Conservation (phyloP, 331 rosid genomes). For the Arachis monticola region DNA sequence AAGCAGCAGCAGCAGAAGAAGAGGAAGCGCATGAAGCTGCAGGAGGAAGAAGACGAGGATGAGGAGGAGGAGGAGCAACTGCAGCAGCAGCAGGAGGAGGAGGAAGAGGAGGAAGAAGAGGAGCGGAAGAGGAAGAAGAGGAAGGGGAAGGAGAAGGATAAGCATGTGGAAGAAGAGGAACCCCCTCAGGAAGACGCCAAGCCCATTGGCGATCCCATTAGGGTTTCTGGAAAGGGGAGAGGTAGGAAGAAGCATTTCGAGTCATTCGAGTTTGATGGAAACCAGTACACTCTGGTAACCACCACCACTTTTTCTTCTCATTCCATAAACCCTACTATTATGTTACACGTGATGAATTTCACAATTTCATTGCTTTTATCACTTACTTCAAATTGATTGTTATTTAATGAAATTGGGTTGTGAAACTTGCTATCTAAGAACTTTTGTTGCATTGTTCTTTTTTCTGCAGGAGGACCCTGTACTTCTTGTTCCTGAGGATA, state of each 20-base stretch:
- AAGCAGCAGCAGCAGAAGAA: conserved; percentile 41
- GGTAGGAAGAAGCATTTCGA: conserved; percentile 59
- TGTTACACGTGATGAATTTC: not conserved
- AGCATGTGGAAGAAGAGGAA: conserved; percentile 58
- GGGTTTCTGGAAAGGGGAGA: conserved; percentile 79
- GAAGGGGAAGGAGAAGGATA: conserved; percentile 29
- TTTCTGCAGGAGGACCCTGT: conserved; percentile 91
- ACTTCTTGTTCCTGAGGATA: conserved; percentile 76
- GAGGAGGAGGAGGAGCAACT: conserved; percentile 44
- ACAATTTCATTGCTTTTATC: not conserved
- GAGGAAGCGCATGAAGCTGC: conserved; percentile 69
- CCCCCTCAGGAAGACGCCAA: conserved; percentile 66
- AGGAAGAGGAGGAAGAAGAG: conserved; percentile 28
- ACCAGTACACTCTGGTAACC: conserved; percentile 65
- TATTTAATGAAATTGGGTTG: conserved; percentile 42
- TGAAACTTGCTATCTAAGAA: conserved; percentile 19
- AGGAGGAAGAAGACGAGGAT: conserved; percentile 50
- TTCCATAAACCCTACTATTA: not conserved
- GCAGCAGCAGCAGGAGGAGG: not conserved
- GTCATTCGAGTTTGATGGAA: conserved; percentile 74
- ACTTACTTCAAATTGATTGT: conserved; percentile 42
- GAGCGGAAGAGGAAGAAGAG: conserved; percentile 36
- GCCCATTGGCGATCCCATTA: conserved; percentile 74
- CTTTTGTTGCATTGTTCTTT: conserved; percentile 14
- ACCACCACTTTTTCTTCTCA: too few species aligned